Percentiles rank a stretch among this genome's conserved stretches.
Conservation (phyloP, 208 protist species). For the Acanthamoeba pearcei region DNA sequence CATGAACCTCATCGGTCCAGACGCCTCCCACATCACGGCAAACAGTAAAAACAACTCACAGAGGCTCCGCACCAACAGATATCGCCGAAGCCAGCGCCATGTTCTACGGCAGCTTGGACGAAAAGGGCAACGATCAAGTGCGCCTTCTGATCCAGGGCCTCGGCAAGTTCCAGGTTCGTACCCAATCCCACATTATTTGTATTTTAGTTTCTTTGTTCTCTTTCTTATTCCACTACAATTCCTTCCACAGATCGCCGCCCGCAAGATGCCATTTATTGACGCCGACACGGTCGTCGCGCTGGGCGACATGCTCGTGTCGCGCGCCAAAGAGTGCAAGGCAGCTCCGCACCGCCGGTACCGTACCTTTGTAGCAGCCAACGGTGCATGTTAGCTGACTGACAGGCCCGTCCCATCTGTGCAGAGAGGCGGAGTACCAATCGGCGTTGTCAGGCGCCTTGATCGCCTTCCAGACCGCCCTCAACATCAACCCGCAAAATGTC, state of each 20-base stretch:
- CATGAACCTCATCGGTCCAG: conserved; percentile 40
- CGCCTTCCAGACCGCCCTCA: conserved; percentile 34
- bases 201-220: background rate
- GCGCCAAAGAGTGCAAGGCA: background rate
- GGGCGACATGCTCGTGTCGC: background rate
- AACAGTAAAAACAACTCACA: no score
- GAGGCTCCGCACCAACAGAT: background rate
- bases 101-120: conserved; percentile 29
- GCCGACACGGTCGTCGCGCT: background rate
- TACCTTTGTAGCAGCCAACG: background rate
- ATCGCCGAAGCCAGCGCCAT: conserved; percentile 15
- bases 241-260: background rate
- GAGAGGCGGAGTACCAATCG: background rate
- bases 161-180: conserved; percentile 5
- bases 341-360: background rate
- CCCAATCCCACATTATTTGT: background rate
- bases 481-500: background rate
- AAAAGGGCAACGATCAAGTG: conserved; percentile 35
- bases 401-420: background rate
- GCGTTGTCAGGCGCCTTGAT: conserved; percentile 25
- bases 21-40: no score
- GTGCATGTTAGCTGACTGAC: background rate
- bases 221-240: background rate
- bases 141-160: conserved; percentile 15
- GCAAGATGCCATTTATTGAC: conserved; percentile 14